phyloP scores from a whole-genome alignment of 176 grass and related monocot genomes.

The Alloteropsis semialata region DNA sequence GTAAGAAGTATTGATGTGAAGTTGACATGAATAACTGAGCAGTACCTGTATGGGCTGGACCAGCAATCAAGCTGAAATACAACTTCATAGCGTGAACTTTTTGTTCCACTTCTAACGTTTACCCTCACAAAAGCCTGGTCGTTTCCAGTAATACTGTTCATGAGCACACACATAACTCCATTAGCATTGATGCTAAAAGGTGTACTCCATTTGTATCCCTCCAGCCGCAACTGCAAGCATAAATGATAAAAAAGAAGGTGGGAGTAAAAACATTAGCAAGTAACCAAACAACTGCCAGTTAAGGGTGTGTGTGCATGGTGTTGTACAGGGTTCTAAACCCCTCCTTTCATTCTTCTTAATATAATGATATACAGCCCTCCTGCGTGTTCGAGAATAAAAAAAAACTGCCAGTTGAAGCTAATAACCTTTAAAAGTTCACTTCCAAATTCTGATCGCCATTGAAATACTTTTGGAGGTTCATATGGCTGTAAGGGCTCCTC shows the following conservation, averaged over 20 bases:
- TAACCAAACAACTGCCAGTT: slow-evolving; percentile 15
- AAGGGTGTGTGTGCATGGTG: too few species aligned
- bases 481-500: slow-evolving; percentile 64
- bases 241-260: slow-evolving; percentile 5
- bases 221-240: slow-evolving; percentile 63
- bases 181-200: slow-evolving; percentile 90
- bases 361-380: too few species aligned
- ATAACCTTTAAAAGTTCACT: slow-evolving; percentile 86
- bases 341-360: too few species aligned
- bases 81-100: slow-evolving; percentile 92
- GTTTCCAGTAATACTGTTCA: slow-evolving; percentile 62
- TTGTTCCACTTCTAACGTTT: slow-evolving; percentile 77
- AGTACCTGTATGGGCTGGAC: slow-evolving; percentile 91
- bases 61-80: slow-evolving; percentile 70
- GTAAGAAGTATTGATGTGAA: neutral
- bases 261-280: neutral
- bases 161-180: slow-evolving; percentile 79
- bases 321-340: too few species aligned
- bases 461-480: slow-evolving; percentile 78
- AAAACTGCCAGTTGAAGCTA: slow-evolving; percentile 30
- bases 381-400: too few species aligned
- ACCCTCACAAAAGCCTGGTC: slow-evolving; percentile 75
- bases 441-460: slow-evolving; percentile 76
- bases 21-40: neutral
- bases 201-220: slow-evolving; percentile 89